Percentiles rank a stretch among this genome's conserved stretches.
Conservation (phyloP, 1,284 basidiomycete species). For the Puccinia triticina region DNA sequence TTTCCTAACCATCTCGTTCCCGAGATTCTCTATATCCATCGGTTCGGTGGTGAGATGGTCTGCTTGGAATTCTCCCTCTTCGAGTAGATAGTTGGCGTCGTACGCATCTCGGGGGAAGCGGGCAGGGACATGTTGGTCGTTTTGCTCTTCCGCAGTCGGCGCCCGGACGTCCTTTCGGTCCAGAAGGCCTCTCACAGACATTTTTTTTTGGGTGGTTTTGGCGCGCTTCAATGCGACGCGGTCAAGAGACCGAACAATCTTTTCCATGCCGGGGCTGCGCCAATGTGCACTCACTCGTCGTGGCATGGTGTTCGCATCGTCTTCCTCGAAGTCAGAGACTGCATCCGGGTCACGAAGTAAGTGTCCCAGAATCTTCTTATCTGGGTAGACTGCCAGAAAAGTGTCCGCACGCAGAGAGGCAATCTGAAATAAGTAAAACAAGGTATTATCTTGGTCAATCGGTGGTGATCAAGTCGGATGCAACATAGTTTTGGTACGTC, state of each 20-base stretch:
- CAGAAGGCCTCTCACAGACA: not conserved
- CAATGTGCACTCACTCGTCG: not conserved
- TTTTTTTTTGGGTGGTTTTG: not conserved
- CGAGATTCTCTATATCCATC: not conserved
- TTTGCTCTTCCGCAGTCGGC: not conserved
- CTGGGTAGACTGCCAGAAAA: not conserved
- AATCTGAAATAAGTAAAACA: not conserved
- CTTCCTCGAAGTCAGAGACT: constrained; percentile 6
- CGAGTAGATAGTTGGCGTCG: not conserved
- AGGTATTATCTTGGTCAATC: not conserved
- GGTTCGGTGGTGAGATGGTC: not conserved
- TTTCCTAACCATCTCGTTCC: not conserved
- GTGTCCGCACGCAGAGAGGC: not conserved
- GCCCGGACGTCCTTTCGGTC: not conserved
- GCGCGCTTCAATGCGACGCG: not conserved
- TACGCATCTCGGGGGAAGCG: not conserved
- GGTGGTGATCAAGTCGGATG: not conserved
- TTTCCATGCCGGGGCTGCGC: not conserved
- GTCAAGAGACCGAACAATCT: not conserved
- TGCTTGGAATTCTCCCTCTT: not conserved
- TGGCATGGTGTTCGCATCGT: not conserved
- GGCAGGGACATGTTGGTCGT: not conserved
- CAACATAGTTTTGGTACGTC: not conserved
- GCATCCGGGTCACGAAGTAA: constrained; percentile 12
- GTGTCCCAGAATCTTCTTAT: not conserved